Conservation (phyloP, 768 basidiomycete species). For the Leccinum incarnatum region DNA sequence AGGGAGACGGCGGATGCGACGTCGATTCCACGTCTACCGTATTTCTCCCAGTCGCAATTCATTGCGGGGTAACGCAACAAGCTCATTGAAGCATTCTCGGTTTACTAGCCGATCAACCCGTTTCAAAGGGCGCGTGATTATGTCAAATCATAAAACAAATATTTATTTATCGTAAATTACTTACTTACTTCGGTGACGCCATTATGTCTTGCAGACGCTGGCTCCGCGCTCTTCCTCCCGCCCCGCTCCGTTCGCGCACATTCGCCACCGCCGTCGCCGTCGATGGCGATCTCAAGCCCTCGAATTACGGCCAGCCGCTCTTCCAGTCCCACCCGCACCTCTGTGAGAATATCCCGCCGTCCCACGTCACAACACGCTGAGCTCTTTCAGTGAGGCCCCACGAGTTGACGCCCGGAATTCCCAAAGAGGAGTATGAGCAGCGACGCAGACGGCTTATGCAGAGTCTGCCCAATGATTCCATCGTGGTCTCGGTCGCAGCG, state of each 20-base stretch:
- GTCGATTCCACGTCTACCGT: constrained; percentile 58
- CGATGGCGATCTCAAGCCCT: constrained; percentile 53
- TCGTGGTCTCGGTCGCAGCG: constrained; percentile 76
- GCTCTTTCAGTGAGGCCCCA: constrained; percentile 45
- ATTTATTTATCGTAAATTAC: background rate
- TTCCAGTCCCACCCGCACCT: constrained; percentile 81
- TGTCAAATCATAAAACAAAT: background rate
- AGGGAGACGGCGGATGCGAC: constrained; percentile 60
- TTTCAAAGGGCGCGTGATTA: constrained; percentile 23
- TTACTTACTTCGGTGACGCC: background rate
- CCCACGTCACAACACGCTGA: constrained; percentile 5
- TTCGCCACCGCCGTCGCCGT: constrained; percentile 35
- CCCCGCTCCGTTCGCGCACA: constrained; percentile 12
- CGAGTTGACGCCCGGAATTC: constrained; percentile 84
- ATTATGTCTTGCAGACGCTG: background rate
- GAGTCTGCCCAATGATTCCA: constrained; percentile 62
- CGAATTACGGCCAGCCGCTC: constrained; percentile 77
- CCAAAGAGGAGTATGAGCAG: constrained; percentile 70
- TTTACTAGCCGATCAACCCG: background rate
- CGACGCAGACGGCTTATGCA: constrained; percentile 72
- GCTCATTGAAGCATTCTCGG: background rate
- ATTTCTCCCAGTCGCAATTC: constrained; percentile 39
- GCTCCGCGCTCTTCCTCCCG: background rate
- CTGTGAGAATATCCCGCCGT: constrained; percentile 36
- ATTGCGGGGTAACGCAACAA: constrained; percentile 15